phyloP scores from a whole-genome alignment of 768 basidiomycete genomes.

The Erythrobasidium yunnanense region DNA sequence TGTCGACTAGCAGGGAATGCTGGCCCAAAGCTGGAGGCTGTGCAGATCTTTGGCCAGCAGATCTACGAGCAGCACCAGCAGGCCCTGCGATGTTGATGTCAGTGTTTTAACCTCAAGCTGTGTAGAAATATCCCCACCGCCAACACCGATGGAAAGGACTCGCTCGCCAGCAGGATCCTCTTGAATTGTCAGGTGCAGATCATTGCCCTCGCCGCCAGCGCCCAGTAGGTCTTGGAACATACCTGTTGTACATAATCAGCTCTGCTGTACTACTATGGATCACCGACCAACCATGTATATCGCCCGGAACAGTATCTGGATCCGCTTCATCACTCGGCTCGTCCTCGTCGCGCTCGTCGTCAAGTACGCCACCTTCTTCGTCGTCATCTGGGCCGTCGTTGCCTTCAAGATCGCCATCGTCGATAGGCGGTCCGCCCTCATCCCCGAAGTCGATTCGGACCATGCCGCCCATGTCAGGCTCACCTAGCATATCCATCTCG shows the following conservation, averaged over 20 bases:
- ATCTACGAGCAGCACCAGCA: too few species aligned
- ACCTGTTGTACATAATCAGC: too few species aligned
- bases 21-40: constrained; percentile 48
- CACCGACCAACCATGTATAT: too few species aligned
- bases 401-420: constrained; percentile 26
- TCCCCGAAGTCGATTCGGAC: constrained; percentile 8
- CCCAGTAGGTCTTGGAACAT: constrained; percentile 26
- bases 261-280: too few species aligned
- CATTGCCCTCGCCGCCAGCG: constrained; percentile 38
- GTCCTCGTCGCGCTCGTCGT: constrained; percentile 30
- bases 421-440: not conserved
- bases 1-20: constrained; percentile 69
- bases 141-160: constrained; percentile 18
- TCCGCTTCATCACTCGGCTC: constrained; percentile 27
- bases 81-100: too few species aligned
- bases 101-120: too few species aligned
- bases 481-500: constrained; percentile 17
- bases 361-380: constrained; percentile 30
- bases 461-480: constrained; percentile 14
- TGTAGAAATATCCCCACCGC: constrained; percentile 5
- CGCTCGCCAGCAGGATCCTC: constrained; percentile 21
- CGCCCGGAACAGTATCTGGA: too few species aligned
- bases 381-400: constrained; percentile 42
- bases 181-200: constrained; percentile 22
- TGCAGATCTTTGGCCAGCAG: not conserved